These are phyloP conservation scores for Immersiella caudata DNA, from an alignment of 495 filamentous ascomycete species.

Conservation along the genomic window DNA sequence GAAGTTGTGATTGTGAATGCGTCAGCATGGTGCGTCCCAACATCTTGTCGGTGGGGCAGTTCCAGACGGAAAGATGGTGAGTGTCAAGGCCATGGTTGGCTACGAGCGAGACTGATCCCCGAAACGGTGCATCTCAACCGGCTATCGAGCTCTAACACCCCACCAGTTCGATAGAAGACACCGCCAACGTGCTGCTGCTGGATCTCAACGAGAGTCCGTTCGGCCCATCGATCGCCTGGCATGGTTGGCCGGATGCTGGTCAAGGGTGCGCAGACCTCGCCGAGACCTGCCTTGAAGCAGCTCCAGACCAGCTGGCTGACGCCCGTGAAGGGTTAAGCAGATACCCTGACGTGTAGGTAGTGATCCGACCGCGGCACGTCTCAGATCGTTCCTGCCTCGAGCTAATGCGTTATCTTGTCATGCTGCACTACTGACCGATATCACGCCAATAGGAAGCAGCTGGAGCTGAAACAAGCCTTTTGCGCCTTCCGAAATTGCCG, in stretches of 20 bases:
- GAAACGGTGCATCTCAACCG: too few relatives aligned
- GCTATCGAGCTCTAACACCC: background rate
- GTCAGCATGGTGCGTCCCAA: background rate
- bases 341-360: background rate
- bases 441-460: background rate
- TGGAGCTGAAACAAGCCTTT: slow-evolving; percentile 1
- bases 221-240: background rate
- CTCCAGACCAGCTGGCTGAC: background rate
- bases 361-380: too few relatives aligned
- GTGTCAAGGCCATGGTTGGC: too few relatives aligned
- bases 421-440: background rate
- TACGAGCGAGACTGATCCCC: too few relatives aligned
- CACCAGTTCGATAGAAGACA: background rate
- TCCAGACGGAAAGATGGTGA: background rate
- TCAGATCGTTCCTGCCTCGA: too few relatives aligned
- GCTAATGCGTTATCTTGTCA: background rate
- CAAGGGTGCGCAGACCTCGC: background rate
- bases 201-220: slow-evolving; percentile 4
- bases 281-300: background rate
- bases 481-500: background rate
- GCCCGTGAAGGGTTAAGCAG: background rate
- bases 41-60: background rate
- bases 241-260: background rate
- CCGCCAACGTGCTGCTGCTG: background rate
- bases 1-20: background rate